Evolutionary conservation across 2,329 filamentous ascomycete genomes (phyloP).

Genomic region (Pyricularia grisea): DNA sequence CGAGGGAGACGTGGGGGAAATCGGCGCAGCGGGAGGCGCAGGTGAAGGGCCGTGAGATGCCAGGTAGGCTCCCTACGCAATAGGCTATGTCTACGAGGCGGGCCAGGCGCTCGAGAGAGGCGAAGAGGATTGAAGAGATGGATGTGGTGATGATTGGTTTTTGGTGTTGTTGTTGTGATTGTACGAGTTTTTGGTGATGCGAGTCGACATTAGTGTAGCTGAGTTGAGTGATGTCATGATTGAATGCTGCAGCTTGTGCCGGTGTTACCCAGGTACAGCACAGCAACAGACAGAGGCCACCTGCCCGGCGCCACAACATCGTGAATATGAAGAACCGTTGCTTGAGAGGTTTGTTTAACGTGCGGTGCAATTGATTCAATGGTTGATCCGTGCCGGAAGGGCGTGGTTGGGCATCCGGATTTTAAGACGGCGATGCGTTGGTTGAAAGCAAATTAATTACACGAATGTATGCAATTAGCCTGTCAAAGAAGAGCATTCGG

Average conservation of each 20-base stretch:
- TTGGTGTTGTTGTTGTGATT: background rate
- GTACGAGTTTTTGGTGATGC: background rate
- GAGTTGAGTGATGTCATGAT: constrained; percentile 1
- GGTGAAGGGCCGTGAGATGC: constrained; percentile 72
- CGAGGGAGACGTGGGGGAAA: constrained; percentile 69
- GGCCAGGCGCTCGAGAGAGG: constrained; percentile 77
- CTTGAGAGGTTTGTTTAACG: background rate
- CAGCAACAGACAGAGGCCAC: background rate
- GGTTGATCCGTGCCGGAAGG: background rate
- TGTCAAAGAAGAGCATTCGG: background rate
- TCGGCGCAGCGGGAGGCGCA: constrained; percentile 81
- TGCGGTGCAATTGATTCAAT: background rate
- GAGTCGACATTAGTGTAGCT: background rate
- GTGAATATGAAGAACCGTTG: background rate
- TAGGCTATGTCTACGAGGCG: constrained; percentile 90
- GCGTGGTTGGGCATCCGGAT: background rate
- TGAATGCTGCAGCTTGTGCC: background rate
- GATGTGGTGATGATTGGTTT: background rate
- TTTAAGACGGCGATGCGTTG: background rate
- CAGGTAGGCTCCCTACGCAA: constrained; percentile 71
- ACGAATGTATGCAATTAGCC: background rate
- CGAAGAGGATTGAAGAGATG: constrained; percentile 59
- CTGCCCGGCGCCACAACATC: background rate
- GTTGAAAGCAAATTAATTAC: background rate
- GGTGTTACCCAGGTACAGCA: background rate